These are phyloP conservation scores for Axilococcus clingmanii DNA, from an alignment of 139 green algal genomes.

Conservation along the genomic window DNA sequence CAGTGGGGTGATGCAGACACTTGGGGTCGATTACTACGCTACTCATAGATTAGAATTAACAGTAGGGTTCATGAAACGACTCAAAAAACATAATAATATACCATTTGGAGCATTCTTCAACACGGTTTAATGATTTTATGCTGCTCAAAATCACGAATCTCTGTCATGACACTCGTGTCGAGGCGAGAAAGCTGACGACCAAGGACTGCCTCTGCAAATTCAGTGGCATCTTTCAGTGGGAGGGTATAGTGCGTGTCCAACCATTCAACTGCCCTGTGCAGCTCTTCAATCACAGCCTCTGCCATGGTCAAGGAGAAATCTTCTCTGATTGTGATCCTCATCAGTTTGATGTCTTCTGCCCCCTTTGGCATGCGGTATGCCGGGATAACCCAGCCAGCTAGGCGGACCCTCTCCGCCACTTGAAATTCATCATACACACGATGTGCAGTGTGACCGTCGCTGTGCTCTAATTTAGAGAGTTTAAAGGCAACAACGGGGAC, in stretches of 20 bases:
- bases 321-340: conserved; percentile 30
- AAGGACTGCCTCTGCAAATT: not conserved
- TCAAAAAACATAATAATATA: not conserved
- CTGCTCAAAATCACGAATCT: not conserved
- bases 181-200: not conserved
- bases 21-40: no score
- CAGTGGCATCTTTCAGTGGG: conserved; percentile 13
- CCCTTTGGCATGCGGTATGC: conserved; percentile 54
- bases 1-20: no score
- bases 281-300: conserved; percentile 28
- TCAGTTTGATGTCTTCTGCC: conserved; percentile 20
- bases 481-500: conserved; percentile 57
- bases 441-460: conserved; percentile 7
- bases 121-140: not conserved
- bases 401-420: conserved; percentile 42
- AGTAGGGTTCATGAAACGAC: no score
- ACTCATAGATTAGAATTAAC: no score
- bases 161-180: conserved; percentile 6
- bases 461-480: conserved; percentile 15
- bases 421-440: conserved; percentile 54
- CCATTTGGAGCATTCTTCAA: not conserved
- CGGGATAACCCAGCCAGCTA: conserved; percentile 49
- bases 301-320: conserved; percentile 37
- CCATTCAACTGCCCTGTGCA: conserved; percentile 30
- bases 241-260: conserved; percentile 44